phyloP scores from a whole-genome alignment of 495 filamentous ascomycete genomes.

The Parmelia sp. region DNA sequence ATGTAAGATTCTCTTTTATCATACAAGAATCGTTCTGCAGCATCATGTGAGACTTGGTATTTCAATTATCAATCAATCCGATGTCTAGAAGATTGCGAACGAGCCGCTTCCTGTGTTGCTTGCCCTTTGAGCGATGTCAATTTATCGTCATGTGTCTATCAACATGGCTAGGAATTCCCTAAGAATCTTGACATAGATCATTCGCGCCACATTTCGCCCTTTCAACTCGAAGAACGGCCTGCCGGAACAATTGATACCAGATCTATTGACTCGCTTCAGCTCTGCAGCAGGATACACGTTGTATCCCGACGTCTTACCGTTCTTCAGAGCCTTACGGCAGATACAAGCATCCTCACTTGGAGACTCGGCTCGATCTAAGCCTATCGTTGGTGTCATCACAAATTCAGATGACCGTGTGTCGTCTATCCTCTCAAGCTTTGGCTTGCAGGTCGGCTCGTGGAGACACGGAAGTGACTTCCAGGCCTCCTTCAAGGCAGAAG shows the following conservation, averaged over 20 bases:
- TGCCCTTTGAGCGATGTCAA: background rate
- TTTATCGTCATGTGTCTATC: background rate
- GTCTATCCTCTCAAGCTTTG: slow-evolving; percentile 53
- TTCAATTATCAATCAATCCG: background rate
- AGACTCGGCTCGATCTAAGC: slow-evolving; percentile 26
- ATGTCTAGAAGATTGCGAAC: background rate
- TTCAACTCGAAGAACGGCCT: slow-evolving; percentile 31
- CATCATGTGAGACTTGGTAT: background rate
- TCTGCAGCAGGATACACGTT: slow-evolving; percentile 55
- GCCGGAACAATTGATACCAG: slow-evolving; percentile 45
- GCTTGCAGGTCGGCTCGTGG: slow-evolving; percentile 46
- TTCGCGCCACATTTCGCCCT: slow-evolving; percentile 39
- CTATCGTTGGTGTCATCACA: slow-evolving; percentile 61
- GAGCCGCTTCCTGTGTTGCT: background rate
- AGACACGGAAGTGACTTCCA: background rate
- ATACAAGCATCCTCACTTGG: slow-evolving; percentile 12
- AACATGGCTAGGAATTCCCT: background rate
- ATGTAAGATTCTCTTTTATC: slow-evolving; percentile 32
- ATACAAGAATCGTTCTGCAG: background rate
- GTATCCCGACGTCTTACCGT: slow-evolving; percentile 45
- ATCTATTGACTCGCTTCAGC: slow-evolving; percentile 55
- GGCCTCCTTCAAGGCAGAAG: slow-evolving; percentile 13
- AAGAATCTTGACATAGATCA: slow-evolving; percentile 30
- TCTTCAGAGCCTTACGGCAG: slow-evolving; percentile 44
- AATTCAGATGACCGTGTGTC: slow-evolving; percentile 73